Evolutionary conservation across 2,329 filamentous ascomycete genomes (phyloP).

Genomic region (Fusarium albidum): DNA sequence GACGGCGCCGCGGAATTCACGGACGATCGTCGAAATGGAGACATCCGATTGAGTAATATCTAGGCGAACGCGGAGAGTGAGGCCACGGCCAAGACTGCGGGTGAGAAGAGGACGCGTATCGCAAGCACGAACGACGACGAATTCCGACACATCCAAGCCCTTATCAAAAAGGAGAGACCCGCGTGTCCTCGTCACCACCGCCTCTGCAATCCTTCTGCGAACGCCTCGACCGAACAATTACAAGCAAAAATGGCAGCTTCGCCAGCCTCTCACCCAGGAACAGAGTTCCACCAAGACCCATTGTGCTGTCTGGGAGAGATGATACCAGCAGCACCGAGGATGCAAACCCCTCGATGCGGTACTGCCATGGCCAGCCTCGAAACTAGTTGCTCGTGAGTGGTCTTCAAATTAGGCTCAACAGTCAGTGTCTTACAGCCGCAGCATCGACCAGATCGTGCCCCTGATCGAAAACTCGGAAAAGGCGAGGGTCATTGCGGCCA

Average conservation of each 20-base stretch:
- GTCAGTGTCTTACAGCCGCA: background rate
- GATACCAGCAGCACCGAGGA: background rate
- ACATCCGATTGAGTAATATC: too few relatives aligned
- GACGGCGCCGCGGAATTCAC: too few relatives aligned
- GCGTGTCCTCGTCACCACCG: background rate
- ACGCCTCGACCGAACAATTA: background rate
- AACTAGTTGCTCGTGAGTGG: constrained; percentile 3
- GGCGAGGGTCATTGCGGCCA: constrained; percentile 1
- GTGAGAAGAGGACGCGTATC: constrained; percentile 1
- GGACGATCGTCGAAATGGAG: too few relatives aligned
- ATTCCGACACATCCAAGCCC: background rate
- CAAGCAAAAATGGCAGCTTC: constrained; percentile 2
- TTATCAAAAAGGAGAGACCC: background rate
- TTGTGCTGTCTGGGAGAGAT: background rate
- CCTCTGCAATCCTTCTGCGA: background rate
- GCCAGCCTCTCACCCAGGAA: background rate
- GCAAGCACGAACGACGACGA: background rate
- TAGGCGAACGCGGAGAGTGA: too few relatives aligned
- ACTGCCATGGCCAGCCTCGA: background rate
- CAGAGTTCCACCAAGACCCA: background rate
- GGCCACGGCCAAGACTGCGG: too few relatives aligned
- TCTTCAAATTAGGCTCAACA: background rate
- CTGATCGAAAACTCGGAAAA: constrained; percentile 1
- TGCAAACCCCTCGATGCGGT: background rate
- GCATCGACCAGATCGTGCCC: background rate